Percentiles rank a stretch among this genome's conserved stretches.
Conservation (phyloP, 108 stramenopile species). For the Nitzschia sp. region DNA sequence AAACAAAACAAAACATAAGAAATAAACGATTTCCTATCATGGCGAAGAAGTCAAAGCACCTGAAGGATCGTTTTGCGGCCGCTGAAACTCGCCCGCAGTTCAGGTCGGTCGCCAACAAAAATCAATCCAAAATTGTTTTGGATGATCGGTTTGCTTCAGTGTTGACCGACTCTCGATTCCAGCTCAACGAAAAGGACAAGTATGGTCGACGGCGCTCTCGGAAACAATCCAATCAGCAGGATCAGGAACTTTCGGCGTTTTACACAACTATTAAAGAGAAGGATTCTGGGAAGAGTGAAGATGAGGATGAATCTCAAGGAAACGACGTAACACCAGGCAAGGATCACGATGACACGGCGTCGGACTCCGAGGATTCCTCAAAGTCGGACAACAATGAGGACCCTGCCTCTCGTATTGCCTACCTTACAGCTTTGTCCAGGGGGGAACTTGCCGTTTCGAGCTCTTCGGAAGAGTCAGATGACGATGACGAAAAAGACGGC, state of each 20-base stretch:
- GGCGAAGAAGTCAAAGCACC: not conserved
- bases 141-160: constrained; percentile 86
- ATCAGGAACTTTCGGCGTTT: constrained; percentile 63
- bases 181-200: constrained; percentile 64
- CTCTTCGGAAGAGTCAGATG: constrained; percentile 48
- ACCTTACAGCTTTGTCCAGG: constrained; percentile 89
- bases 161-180: constrained; percentile 72
- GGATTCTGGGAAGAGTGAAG: constrained; percentile 22
- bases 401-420: constrained; percentile 86
- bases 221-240: constrained; percentile 19
- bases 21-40: not conserved
- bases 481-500: constrained; percentile 2
- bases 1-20: constrained; percentile 25
- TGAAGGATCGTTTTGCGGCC: constrained; percentile 64
- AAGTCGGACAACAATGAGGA: constrained; percentile 41
- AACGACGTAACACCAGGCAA: constrained; percentile 5
- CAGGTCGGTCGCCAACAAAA: constrained; percentile 25
- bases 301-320: not conserved
- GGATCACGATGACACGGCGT: constrained; percentile 9
- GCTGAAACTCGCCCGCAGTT: constrained; percentile 71
- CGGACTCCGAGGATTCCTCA: constrained; percentile 8
- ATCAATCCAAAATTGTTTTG: constrained; percentile 53
- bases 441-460: constrained; percentile 82
- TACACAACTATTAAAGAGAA: constrained; percentile 50
- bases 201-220: constrained; percentile 66